Conservation (phyloP, 2,329 filamentous ascomycete species). For the Cryphonectria japonica region DNA sequence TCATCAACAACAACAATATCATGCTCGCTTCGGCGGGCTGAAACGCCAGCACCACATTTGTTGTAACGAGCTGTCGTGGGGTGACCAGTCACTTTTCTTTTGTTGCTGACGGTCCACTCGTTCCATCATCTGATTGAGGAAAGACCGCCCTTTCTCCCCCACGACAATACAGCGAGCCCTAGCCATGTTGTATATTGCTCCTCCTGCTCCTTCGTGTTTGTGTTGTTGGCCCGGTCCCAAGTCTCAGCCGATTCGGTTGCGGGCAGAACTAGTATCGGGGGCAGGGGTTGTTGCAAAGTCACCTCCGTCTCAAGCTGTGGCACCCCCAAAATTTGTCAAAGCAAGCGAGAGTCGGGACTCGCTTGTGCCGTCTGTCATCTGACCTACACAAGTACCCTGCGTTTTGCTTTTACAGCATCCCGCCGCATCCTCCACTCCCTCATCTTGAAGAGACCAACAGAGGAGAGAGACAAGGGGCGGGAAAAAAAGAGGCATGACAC, state of each 20-base stretch:
- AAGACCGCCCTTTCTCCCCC: background rate
- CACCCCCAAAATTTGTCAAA: background rate
- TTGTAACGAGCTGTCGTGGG: background rate
- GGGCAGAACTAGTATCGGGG: background rate
- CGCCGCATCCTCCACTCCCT: background rate
- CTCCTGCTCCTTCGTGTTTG: background rate
- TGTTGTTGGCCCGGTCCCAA: background rate
- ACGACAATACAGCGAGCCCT: no score
- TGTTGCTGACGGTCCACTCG: background rate
- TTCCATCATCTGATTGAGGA: background rate
- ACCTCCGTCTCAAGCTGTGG: background rate
- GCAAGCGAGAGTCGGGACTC: background rate
- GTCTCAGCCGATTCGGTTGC: background rate
- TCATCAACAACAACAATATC: background rate
- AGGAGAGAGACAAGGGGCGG: no score
- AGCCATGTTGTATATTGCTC: background rate
- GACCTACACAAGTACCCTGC: background rate
- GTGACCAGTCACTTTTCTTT: background rate
- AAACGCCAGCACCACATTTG: constrained; percentile 11
- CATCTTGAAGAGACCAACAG: no score
- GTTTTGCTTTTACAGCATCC: background rate
- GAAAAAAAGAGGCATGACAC: background rate
- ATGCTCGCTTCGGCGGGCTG: constrained; percentile 11
- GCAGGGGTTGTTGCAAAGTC: background rate
- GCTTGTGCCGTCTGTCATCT: background rate